These are phyloP conservation scores for Clavariopsis aquatica DNA, from an alignment of 495 filamentous ascomycete species.

Conservation along the genomic window DNA sequence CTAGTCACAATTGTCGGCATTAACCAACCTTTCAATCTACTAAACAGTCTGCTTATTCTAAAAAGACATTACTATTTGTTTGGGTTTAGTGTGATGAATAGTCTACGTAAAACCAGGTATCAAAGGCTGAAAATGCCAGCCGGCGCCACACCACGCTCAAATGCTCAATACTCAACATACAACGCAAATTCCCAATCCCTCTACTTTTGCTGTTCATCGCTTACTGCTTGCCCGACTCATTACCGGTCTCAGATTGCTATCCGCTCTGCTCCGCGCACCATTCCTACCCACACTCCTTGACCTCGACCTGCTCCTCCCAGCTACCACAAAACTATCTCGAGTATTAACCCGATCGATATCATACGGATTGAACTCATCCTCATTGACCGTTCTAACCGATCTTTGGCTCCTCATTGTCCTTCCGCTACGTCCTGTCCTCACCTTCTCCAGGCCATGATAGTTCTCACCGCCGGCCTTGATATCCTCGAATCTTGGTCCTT, in stretches of 20 bases:
- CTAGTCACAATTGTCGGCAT: too few relatives aligned
- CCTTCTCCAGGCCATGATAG: slow-evolving; percentile 17
- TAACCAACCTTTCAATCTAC: too few relatives aligned
- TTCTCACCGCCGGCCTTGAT: slow-evolving; percentile 40
- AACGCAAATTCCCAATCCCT: neutral
- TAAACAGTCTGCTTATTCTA: neutral
- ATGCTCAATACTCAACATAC: neutral
- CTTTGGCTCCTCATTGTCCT: slow-evolving; percentile 4
- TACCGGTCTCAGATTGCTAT: neutral
- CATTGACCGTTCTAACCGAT: neutral
- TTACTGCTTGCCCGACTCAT: slow-evolving; percentile 2
- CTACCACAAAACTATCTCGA: slow-evolving; percentile 40
- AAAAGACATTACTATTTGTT: slow-evolving; percentile 1
- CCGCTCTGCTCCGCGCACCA: slow-evolving; percentile 8
- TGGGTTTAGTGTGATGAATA: neutral
- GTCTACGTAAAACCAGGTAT: slow-evolving; percentile 5
- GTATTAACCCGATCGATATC: slow-evolving; percentile 48
- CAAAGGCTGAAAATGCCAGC: neutral
- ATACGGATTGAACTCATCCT: slow-evolving; percentile 45
- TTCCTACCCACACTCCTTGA: neutral
- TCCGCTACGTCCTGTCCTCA: slow-evolving; percentile 17
- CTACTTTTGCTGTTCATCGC: neutral
- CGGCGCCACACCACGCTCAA: neutral
- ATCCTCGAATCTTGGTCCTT: slow-evolving; percentile 37
- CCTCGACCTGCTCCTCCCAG: neutral